Base-by-base conservation (phyloP, 169 alveolate genomes). In the Fabrea salina region DNA sequence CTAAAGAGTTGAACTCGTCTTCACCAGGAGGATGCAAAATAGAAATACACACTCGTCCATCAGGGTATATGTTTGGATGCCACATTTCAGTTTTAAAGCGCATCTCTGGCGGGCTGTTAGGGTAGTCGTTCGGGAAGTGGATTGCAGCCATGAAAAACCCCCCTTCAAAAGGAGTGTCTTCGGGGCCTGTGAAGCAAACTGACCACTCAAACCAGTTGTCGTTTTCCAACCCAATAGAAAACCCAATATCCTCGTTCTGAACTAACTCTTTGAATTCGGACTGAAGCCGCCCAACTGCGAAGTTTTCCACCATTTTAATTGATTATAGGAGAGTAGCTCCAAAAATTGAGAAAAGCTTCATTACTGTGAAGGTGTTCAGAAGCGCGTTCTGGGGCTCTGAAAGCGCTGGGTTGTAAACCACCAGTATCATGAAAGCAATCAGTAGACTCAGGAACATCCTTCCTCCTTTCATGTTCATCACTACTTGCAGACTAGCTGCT, bases 31-130 rank as follows among this genome's bases (percentile, higher is more conserved):
- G 53, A 44, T 44, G 53, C 16, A 98, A 91, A 72, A 98, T 98
- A 8, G 99, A 95, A 50, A 98, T 98, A 88, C 99, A 98, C 8
- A 97, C 99, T 74, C 91, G 87, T n/a, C 99, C 99, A 85, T 94
- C 99, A 22, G 98, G 96, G 85, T 97, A 97, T 70, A 70, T 49
- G 30, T 70, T 70, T 8, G 54, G 27, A 25, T 70, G 68, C n/a
- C 5, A 49, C 25, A 70, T 44, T 50, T 49, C 49, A 13, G 79
- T 70, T 19, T 25, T 27, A 27, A 70, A 70, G n/a, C 1, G 19
- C n/a, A 70, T 35, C 49, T 70, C 44, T 25, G 79, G 79, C 4
- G 79, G 79, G 1, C 27, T 22, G 22, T 25, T 0, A 3, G 79
- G 79, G 22, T 70, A 70, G 27, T 4, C 11, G 27, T n/a, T n/a